These are phyloP conservation scores for Spathaspora sp. DNA, from an alignment of 805 yeast species.

Conservation along the genomic window DNA sequence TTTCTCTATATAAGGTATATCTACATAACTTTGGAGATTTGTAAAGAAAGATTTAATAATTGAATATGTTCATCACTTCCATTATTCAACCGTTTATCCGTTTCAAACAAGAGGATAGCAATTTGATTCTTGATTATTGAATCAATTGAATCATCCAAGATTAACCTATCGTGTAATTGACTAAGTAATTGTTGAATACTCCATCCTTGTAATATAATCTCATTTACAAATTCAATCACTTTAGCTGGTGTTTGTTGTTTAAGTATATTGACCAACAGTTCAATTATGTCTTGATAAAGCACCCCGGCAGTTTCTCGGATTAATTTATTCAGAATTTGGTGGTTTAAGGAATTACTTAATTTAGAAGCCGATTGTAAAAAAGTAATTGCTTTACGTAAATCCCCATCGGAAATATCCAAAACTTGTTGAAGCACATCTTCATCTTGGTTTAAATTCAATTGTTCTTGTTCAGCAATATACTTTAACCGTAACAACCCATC, in stretches of 20 bases:
- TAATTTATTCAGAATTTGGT: conserved; percentile 37
- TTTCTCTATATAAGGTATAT: not conserved
- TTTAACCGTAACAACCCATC: conserved; percentile 69
- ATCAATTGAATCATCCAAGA: conserved; percentile 49
- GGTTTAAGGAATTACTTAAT: conserved; percentile 30
- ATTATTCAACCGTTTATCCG: conserved; percentile 70
- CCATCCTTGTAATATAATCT: conserved; percentile 67
- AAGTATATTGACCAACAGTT: conserved; percentile 34
- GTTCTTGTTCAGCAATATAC: conserved; percentile 49
- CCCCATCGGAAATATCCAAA: conserved; percentile 78
- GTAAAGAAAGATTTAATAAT: conserved; percentile 55
- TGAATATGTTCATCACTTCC: conserved; percentile 92
- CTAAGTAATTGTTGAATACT: conserved; percentile 68
- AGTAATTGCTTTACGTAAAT: conserved; percentile 89
- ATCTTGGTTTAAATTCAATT: conserved; percentile 28
- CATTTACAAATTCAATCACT: conserved; percentile 44
- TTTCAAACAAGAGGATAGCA: conserved; percentile 62
- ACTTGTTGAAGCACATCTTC: conserved; percentile 59
- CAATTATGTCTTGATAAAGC: conserved; percentile 50
- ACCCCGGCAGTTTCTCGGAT: conserved; percentile 77
- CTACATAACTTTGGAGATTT: conserved; percentile 17
- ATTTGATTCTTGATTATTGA: conserved; percentile 60
- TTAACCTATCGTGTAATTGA: conserved; percentile 67
- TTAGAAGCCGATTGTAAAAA: conserved; percentile 80
- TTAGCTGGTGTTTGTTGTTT: conserved; percentile 20